A percentile compares a stretch with the other conserved stretches of the same genome.
Evolutionary conservation across 2,329 filamentous ascomycete genomes (phyloP).

Genomic region (Alternaria incomplexa): DNA sequence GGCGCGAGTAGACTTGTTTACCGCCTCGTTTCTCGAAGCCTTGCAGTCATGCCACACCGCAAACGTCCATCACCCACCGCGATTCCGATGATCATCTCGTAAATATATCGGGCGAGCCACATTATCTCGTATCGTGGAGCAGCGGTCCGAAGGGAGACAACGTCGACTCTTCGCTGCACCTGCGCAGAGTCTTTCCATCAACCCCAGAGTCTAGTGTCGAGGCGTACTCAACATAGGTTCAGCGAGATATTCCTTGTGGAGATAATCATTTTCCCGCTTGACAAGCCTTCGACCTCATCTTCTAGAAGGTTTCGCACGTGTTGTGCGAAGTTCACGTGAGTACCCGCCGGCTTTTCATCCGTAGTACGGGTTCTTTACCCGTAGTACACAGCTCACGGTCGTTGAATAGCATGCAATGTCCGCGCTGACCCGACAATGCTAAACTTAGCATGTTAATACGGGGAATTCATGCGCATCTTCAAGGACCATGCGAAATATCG

Average conservation of each 20-base stretch:
- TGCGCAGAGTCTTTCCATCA: background rate
- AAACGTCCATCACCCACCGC: background rate
- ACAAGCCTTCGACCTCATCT: background rate
- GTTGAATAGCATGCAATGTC: background rate
- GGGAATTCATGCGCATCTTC: background rate
- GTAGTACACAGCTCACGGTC: background rate
- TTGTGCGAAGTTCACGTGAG: background rate
- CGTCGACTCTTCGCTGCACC: background rate
- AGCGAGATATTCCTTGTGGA: background rate
- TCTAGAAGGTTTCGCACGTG: background rate
- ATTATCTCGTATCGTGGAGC: background rate
- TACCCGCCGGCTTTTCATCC: background rate
- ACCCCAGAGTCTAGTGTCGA: background rate
- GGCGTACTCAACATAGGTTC: background rate
- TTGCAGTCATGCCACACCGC: background rate
- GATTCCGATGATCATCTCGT: background rate
- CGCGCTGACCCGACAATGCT: background rate
- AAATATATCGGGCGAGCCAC: background rate
- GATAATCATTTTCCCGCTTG: rapidly evolving
- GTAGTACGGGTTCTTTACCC: background rate
- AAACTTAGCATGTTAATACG: background rate
- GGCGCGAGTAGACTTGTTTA: background rate
- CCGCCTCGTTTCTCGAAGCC: background rate
- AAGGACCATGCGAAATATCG: background rate
- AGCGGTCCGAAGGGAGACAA: background rate